Evolutionary conservation across 2,329 filamentous ascomycete species (phyloP).

Genomic region (Ophiognomonia clavigignenti-juglandacearum): DNA sequence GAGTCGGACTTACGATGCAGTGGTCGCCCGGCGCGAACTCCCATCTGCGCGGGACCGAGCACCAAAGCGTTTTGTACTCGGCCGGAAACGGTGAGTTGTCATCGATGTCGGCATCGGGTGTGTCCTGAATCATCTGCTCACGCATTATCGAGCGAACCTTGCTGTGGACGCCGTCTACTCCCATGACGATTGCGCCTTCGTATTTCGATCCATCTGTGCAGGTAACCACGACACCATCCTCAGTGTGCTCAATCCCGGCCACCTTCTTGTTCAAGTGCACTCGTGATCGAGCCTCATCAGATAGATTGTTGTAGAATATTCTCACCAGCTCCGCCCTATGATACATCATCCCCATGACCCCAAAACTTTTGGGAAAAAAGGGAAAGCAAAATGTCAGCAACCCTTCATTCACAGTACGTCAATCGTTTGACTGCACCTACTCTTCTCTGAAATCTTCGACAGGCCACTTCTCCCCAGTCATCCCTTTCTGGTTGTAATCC

Average conservation of each 20-base stretch:
- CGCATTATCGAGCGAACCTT: slow-evolving; percentile 30
- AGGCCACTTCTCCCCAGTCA: neutral
- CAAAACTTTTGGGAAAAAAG: no score
- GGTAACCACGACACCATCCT: slow-evolving; percentile 6
- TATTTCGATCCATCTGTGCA: slow-evolving; percentile 17
- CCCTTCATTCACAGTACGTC: neutral
- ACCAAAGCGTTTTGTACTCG: slow-evolving; percentile 29
- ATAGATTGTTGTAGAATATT: slow-evolving; percentile 4
- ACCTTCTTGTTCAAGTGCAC: slow-evolving; percentile 4
- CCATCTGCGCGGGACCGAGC: slow-evolving; percentile 23
- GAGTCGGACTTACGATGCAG: no score
- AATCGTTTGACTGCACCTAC: neutral
- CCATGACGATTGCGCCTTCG: slow-evolving; percentile 32
- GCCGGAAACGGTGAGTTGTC: slow-evolving; percentile 26
- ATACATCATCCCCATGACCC: neutral
- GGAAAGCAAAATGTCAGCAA: no score
- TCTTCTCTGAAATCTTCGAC: neutral
- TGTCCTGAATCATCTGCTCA: slow-evolving; percentile 21
- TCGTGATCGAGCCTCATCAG: neutral
- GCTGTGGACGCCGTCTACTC: slow-evolving; percentile 39
- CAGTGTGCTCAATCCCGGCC: slow-evolving; percentile 2
- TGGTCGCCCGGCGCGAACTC: slow-evolving; percentile 20
- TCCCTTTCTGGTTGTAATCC: neutral
- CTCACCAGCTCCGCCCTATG: slow-evolving; percentile 9
- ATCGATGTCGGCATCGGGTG: slow-evolving; percentile 12